Evolutionary conservation across 2,329 filamentous ascomycete genomes (phyloP).

Genomic region (Botrytis hyacinthi): DNA sequence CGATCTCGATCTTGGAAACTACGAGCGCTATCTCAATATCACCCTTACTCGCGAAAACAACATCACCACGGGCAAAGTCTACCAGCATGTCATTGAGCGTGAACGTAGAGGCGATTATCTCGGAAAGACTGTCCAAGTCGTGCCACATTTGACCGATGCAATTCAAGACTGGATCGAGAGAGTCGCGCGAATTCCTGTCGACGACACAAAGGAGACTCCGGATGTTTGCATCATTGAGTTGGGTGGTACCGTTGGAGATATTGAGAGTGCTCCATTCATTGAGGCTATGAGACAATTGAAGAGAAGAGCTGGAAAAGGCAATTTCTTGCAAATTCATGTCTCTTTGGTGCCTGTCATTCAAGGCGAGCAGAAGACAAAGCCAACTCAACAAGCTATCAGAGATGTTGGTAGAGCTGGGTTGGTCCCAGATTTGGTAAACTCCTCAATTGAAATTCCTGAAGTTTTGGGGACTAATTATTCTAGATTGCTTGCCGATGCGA

Average conservation of each 20-base stretch:
- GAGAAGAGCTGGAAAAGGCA: conserved; percentile 67
- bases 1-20: conserved; percentile 73
- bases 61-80: conserved; percentile 97
- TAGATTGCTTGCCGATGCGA: conserved; percentile 93
- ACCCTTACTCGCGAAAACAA: conserved; percentile 84
- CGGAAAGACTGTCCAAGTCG: conserved; percentile 84
- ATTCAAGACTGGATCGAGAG: conserved; percentile 92
- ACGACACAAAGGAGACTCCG: conserved; percentile 76
- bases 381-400: conserved; percentile 87
- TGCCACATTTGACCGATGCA: conserved; percentile 87
- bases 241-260: conserved; percentile 73
- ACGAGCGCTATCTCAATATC: conserved; percentile 78
- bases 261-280: conserved; percentile 84
- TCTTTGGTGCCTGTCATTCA: conserved; percentile 72
- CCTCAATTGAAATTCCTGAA: neutral
- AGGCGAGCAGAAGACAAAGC: conserved; percentile 91
- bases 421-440: conserved; percentile 62
- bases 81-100: conserved; percentile 79
- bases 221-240: conserved; percentile 86
- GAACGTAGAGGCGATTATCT: conserved; percentile 65
- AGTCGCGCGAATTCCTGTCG: conserved; percentile 80
- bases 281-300: conserved; percentile 81
- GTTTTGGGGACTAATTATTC: conserved; percentile 13
- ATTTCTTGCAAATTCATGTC: conserved; percentile 88
- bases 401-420: conserved; percentile 47